Evolutionary conservation across 192 early-diverging fungal genomes (phyloP).

Genomic region (Podila horticola): DNA sequence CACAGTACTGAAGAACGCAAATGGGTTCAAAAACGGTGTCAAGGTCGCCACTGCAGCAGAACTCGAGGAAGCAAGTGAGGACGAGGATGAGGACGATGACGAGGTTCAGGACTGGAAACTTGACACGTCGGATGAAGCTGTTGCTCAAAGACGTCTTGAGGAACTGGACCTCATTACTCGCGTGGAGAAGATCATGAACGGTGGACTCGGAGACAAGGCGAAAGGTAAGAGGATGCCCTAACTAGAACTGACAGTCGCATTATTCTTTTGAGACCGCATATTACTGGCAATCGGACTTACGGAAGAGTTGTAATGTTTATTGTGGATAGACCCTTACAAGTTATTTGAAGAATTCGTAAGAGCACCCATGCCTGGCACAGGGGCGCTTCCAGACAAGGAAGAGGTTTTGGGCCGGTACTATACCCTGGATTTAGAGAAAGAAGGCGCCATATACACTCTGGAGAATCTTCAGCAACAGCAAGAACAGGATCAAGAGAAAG

Average conservation of each 20-base stretch:
- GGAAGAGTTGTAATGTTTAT: neutral
- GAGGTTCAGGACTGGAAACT: constrained; percentile 80
- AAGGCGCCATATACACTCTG: constrained; percentile 36
- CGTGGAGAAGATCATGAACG: constrained; percentile 52
- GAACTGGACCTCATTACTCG: constrained; percentile 62
- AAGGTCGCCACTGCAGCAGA: constrained; percentile 37
- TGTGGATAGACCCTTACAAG: constrained; percentile 31
- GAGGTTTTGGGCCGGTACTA: constrained; percentile 44
- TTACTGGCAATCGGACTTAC: neutral
- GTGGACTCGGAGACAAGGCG: constrained; percentile 37
- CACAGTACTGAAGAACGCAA: constrained; percentile 57
- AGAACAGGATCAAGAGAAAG: neutral
- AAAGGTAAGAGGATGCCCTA: constrained; percentile 19
- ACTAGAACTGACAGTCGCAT: neutral
- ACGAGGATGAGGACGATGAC: constrained; percentile 61
- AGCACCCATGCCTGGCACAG: constrained; percentile 1
- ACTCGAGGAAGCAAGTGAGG: constrained; percentile 43
- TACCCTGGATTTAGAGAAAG: constrained; percentile 46
- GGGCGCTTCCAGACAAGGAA: constrained; percentile 29
- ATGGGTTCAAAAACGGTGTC: constrained; percentile 59
- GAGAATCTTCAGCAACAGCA: constrained; percentile 27
- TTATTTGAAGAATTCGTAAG: constrained; percentile 40
- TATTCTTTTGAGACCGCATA: neutral
- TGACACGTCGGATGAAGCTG: constrained; percentile 84
- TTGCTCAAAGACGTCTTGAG: constrained; percentile 72